Base-by-base conservation (phyloP, 345 rosid genomes). In the Boechera stricta region DNA sequence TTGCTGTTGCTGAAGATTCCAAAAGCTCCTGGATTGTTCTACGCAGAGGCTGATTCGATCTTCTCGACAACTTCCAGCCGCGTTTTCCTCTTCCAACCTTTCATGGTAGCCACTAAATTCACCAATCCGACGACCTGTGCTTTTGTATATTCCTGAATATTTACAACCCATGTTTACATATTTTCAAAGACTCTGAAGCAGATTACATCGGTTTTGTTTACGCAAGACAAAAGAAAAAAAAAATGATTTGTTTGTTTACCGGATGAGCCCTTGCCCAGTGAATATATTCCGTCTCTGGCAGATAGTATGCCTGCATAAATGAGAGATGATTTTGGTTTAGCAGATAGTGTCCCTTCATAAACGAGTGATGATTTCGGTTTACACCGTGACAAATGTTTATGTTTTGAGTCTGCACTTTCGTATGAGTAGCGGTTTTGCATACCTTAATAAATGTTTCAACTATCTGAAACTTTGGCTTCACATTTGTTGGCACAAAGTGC, bases 261-360 rank as follows among this genome's bases (percentile, higher is more conserved):
- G 98, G 96, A 67, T 91, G 99, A 82, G 84, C 87, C 8, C 95
- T 91, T 28, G 97, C 92, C 98, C 97, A 93, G 78, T 96, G 98
- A 21, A 93, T 93, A 52, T 83, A 93, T 82, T 96, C 99, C 2
- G 98, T 96, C 78, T 92, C 97, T 1, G 99, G 98, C 21, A 96
- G 91, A 82, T 96, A 93, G 84, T 87, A 93, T 39, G 92, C 98
- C 99, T 96, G 90, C 67, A 45, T 68, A 59, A 56, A 39, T 0
- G 45, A 67, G 69, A 59, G 65, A 58, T 53, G 52, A 26, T 42
- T 58, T 61, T 49, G 51, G 51, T 15, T 13, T 44, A 13, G 98
- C 18, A 91, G 91, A 82, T 96, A 93, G 84, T 87, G 91, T 38
- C 90, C 98, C 99, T 93, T 89, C 74, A 52, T 67, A 59, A 56